Evolutionary conservation across 2,329 filamentous ascomycete genomes (phyloP).

Genomic region (Dactylellina cionopaga): DNA sequence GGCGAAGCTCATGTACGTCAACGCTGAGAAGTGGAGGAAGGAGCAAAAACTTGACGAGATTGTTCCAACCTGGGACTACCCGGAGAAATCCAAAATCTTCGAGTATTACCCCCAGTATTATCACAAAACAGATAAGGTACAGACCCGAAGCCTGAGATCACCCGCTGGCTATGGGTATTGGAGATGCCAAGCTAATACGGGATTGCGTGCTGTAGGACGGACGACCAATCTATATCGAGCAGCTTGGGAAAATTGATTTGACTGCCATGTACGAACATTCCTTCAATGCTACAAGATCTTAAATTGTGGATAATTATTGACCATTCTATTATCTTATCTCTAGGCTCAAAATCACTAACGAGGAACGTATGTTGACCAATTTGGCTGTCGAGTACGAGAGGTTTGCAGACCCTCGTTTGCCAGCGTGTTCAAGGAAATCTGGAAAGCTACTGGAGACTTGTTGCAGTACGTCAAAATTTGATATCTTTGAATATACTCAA

Average conservation of each 20-base stretch:
- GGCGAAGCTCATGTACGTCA: conserved; percentile 90
- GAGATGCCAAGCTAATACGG: too few relatives aligned
- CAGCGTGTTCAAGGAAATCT: conserved; percentile 91
- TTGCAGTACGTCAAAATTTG: conserved; percentile 68
- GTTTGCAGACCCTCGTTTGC: conserved; percentile 88
- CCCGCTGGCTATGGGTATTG: too few relatives aligned
- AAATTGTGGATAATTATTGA: background rate
- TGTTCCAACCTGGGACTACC: conserved; percentile 83
- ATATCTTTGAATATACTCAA: background rate
- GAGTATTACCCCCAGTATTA: conserved; percentile 98
- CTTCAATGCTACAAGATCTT: background rate
- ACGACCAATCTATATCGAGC: conserved; percentile 95
- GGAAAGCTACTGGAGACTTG: conserved; percentile 93
- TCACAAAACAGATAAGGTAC: conserved; percentile 90
- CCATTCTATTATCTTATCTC: background rate
- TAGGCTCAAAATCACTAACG: conserved; percentile 79
- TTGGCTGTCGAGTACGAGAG: conserved; percentile 98
- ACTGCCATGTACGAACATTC: conserved; percentile 74
- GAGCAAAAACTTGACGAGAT: conserved; percentile 85
- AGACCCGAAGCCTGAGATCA: background rate
- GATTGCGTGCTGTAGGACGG: conserved; percentile 73
- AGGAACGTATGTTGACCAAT: conserved; percentile 94
- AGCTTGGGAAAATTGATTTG: conserved; percentile 92
- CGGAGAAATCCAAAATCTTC: conserved; percentile 83
- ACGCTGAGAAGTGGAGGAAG: conserved; percentile 89